A percentile compares a stretch with the other conserved stretches of the same genome.
Conservation (phyloP, 768 basidiomycete genomes). For the Tricholoma sp. region DNA sequence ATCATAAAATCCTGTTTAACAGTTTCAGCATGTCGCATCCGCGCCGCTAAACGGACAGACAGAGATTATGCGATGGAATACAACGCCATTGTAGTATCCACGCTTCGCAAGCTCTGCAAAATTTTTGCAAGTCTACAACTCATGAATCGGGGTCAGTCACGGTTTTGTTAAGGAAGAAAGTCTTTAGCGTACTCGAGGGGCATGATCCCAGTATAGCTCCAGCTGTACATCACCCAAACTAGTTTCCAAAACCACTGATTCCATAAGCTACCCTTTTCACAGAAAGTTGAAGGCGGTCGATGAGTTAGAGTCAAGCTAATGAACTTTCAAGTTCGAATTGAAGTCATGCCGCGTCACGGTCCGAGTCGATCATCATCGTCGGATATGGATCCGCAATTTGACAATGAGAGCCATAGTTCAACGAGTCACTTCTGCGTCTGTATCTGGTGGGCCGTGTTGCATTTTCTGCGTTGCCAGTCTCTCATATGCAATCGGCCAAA, state of each 20-base stretch:
- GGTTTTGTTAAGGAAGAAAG: not conserved
- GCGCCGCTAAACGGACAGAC: conserved; percentile 34
- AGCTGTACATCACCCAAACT: conserved; percentile 82
- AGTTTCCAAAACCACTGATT: conserved; percentile 75
- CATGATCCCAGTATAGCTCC: conserved; percentile 91
- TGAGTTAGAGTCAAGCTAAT: not conserved
- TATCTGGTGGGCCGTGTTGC: conserved; percentile 50
- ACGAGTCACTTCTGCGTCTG: conserved; percentile 79
- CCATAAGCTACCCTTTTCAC: conserved; percentile 18
- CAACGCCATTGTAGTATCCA: conserved; percentile 87
- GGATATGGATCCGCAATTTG: too few relatives aligned
- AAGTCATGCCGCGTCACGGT: too few relatives aligned
- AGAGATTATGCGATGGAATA: conserved; percentile 90
- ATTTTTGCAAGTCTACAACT: conserved; percentile 83
- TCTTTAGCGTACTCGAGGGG: conserved; percentile 55
- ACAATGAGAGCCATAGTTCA: conserved; percentile 85
- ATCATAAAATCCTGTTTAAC: conserved; percentile 86
- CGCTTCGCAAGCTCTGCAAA: conserved; percentile 86
- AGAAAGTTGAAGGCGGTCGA: not conserved
- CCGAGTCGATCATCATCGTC: too few relatives aligned
- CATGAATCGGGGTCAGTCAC: conserved; percentile 16
- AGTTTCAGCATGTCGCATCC: not conserved
- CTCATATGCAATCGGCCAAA: not conserved
- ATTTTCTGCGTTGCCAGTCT: not conserved
- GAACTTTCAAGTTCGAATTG: too few relatives aligned